Evolutionary conservation across 2,329 filamentous ascomycete species (phyloP), one percentile per base, ranked within the genome.

Genomic region (Apiospora phragmitis): DNA sequence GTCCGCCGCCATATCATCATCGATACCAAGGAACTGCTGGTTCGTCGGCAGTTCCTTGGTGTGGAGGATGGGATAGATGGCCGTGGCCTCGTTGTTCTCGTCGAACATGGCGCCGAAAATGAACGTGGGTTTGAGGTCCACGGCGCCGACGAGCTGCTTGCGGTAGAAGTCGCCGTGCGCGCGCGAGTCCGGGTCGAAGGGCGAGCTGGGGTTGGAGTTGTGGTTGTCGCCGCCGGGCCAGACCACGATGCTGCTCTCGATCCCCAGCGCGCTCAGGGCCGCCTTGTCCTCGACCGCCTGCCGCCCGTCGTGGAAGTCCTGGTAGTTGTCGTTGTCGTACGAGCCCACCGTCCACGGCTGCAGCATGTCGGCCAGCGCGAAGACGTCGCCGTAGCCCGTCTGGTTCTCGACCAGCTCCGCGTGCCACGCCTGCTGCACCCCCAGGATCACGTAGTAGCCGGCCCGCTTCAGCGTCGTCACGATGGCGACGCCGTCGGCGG

Each of bases 61-160:
- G 29, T 62, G 55, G 32, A 62, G 55, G 41, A 76, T 69, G 29
- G 75, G 76, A 66, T 71, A 74, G 70, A 76, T 76, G 32, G 74
- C 69, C 26, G 76, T 77, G 41, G 71, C 76, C 69, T 77, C 76
- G 59, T 77, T 77, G 24, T 73, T 69, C 69, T 77, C 76, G 69
- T 77, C 76, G 43, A 77, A 76, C 76, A 76, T 77, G 32, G 76
- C 75, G 32, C 75, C 74, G 55, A 77, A 77, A 29, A 77, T 75
- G 65, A 77, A 77, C 4, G 29, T 74, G 3, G 76, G 76, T 68
- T 76, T 74, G 51, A 77, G 69, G 21, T 71, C 71, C 2, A 76
- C 71, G n/a, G 74, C 76, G 12, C 76, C 75, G 32, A 73, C 70
- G 8, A 76, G 70, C 70, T 77, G 76, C 70, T 72, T 75, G 70